Evolutionary conservation across 163 green algal species (phyloP), one percentile per base, ranked within the genome.

Genomic region (Picocystis sp.): DNA sequence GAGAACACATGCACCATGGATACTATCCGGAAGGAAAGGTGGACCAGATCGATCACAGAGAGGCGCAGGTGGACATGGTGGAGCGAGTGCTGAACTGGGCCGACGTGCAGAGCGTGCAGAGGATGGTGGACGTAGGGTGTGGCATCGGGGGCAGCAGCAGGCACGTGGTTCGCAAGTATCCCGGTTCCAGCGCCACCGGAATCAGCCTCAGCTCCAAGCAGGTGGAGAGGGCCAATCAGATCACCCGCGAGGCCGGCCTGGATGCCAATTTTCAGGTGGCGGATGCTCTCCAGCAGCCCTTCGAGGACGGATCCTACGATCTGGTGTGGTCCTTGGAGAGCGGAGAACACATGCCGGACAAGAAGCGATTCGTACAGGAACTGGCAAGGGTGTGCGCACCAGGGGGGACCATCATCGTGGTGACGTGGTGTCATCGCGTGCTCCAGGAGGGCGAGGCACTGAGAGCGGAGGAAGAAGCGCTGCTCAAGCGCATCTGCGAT

Each of bases 51-150:
- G 65, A 74, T 38, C 56, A 97, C 67, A 50, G 67, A 48, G 52
- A 93, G 62, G 87, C 89, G 2, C 89, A 97, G 73, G 61, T 93
- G 3, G 87, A 96, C 52, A 96, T 98, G 86, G 93, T 98, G 54
- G 84, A 97, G 3, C 61, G 87, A 43, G 55, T 64, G 1, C 68
- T 94, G 1, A 59, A 66, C 1, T 93, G 75, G 75, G 82, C 86
- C 19, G 75, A 74, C 1, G 71, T 86, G 3, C 15, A 57, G n/a
- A 43, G n/a, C 15, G 25, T n/a, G 22, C 13, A 52, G 53, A 22
- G 35, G 64, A 83, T 92, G 69, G 72, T 97, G 14, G 87, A 97
- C 54, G 80, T 95, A 2, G 87, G 87, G 0, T 97, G 87, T 62
- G 87, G 87, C 62, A 83, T 97, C n/a, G 87, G 87, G 19, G 86